phyloP scores from a whole-genome alignment of 192 early-diverging fungal species.

The Podila epicladia region DNA sequence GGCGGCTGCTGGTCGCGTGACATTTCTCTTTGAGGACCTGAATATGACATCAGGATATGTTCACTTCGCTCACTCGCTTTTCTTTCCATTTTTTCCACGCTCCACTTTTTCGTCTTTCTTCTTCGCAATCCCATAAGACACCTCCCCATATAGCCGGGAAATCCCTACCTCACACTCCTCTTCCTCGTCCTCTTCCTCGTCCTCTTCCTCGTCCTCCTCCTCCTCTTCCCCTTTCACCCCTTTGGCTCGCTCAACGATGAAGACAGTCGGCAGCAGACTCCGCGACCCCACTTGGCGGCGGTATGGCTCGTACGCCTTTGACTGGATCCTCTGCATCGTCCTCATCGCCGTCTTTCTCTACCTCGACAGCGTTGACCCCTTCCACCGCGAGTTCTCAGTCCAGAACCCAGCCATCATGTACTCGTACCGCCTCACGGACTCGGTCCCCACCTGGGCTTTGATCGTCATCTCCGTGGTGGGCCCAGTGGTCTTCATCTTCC shows the following conservation, averaged over 20 bases:
- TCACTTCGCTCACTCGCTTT: too few relatives aligned
- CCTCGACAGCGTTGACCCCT: conserved; percentile 67
- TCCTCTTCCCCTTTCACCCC: background rate
- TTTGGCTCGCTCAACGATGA: background rate
- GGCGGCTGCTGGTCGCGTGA: too few relatives aligned
- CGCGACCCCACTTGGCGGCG: conserved; percentile 52
- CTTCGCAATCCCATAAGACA: too few relatives aligned
- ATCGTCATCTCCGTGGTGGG: conserved; percentile 37
- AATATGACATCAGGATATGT: too few relatives aligned
- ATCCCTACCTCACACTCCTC: too few relatives aligned
- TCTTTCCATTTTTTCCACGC: too few relatives aligned
- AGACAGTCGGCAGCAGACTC: background rate
- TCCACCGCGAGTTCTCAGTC: conserved; percentile 78
- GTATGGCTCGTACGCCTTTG: conserved; percentile 49
- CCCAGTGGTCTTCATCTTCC: conserved; percentile 43
- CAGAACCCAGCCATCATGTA: conserved; percentile 74
- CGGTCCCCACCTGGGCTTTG: conserved; percentile 55
- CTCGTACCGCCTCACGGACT: conserved; percentile 56
- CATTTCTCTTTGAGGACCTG: too few relatives aligned
- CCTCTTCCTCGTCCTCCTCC: background rate
- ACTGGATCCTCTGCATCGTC: conserved; percentile 63
- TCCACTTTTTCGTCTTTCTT: too few relatives aligned
- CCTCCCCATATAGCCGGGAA: background rate
- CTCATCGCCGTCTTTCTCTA: conserved; percentile 66
- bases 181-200: background rate